Conservation (phyloP, 2,329 filamentous ascomycete species). For the Calonectria crousiana region DNA sequence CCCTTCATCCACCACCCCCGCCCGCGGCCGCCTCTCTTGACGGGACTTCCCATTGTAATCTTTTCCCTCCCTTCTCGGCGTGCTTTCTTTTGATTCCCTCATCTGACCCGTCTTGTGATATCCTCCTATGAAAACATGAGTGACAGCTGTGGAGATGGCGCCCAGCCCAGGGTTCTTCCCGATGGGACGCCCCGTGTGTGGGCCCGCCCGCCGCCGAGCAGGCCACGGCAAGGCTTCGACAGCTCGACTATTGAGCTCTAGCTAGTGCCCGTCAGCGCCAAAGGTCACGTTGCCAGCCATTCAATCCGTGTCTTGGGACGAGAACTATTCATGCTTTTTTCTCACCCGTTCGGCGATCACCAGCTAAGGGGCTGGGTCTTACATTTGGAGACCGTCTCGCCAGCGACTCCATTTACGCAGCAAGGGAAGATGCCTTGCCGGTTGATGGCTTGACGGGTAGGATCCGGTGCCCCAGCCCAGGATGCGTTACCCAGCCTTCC, state of each 20-base stretch:
- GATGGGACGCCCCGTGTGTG: slow-evolving; percentile 42
- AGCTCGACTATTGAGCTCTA: slow-evolving; percentile 32
- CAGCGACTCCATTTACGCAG: slow-evolving; percentile 22
- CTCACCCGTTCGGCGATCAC: slow-evolving; percentile 26
- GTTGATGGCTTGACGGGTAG: neutral
- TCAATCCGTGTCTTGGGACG: slow-evolving; percentile 11
- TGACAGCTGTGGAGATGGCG: slow-evolving; percentile 42
- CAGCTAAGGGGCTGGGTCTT: slow-evolving; percentile 20
- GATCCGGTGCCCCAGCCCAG: slow-evolving; percentile 6
- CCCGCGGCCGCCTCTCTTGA: neutral
- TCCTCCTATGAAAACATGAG: slow-evolving; percentile 22
- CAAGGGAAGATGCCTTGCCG: slow-evolving; percentile 6
- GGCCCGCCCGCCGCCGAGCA: slow-evolving; percentile 32
- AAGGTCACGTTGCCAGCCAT: slow-evolving; percentile 25
- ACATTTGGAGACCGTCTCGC: slow-evolving; percentile 13
- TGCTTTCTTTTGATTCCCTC: neutral
- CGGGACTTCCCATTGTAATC: neutral
- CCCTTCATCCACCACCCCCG: slow-evolving; percentile 4
- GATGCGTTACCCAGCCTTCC: neutral
- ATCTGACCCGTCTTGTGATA: slow-evolving; percentile 20
- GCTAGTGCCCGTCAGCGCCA: slow-evolving; percentile 30
- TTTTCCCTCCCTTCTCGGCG: neutral
- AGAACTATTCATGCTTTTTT: slow-evolving; percentile 28
- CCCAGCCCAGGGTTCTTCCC: slow-evolving; percentile 44
- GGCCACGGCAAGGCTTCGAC: neutral